Percentiles rank a stretch among this genome's conserved stretches.
Evolutionary conservation across 1,284 basidiomycete genomes (phyloP).

Genomic region (Leccinum angustisporum): DNA sequence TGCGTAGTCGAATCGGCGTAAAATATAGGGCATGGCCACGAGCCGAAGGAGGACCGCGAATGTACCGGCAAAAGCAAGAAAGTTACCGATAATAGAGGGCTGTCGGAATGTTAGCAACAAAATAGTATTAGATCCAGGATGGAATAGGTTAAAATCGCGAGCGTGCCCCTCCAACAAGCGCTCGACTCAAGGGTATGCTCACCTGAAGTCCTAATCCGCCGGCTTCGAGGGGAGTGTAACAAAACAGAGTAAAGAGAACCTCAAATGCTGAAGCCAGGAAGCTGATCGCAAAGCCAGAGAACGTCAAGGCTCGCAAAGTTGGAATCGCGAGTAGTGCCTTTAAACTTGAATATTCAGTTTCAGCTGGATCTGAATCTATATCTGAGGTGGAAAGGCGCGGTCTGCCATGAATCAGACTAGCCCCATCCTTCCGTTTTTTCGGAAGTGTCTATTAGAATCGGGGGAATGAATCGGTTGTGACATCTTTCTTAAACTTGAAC

Average conservation of each 20-base stretch:
- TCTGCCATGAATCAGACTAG: not conserved
- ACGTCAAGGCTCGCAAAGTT: constrained; percentile 48
- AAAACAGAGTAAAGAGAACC: constrained; percentile 63
- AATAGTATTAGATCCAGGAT: too few relatives aligned
- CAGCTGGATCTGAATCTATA: not conserved
- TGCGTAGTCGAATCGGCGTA: constrained; percentile 18
- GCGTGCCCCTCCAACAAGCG: too few relatives aligned
- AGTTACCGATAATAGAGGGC: constrained; percentile 14
- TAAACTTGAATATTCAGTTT: constrained; percentile 20
- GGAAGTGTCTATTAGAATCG: constrained; percentile 39
- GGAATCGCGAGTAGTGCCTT: constrained; percentile 46
- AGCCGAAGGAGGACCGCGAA: constrained; percentile 13
- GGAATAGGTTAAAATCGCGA: not conserved
- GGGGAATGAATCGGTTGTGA: not conserved
- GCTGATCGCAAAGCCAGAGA: constrained; percentile 52
- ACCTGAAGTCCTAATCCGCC: constrained; percentile 59
- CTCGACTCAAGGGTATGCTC: constrained; percentile 17
- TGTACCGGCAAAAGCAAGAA: constrained; percentile 8
- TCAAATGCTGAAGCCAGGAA: constrained; percentile 60
- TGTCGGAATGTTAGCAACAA: not conserved
- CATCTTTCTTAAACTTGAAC: too few relatives aligned
- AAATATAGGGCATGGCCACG: constrained; percentile 13
- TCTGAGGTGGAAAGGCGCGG: not conserved
- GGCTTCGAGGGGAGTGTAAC: constrained; percentile 43
- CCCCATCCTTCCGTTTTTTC: constrained; percentile 27